Evolutionary conservation across 2,329 filamentous ascomycete genomes (phyloP).

Genomic region (Aspergillus brunneoviolaceus): DNA sequence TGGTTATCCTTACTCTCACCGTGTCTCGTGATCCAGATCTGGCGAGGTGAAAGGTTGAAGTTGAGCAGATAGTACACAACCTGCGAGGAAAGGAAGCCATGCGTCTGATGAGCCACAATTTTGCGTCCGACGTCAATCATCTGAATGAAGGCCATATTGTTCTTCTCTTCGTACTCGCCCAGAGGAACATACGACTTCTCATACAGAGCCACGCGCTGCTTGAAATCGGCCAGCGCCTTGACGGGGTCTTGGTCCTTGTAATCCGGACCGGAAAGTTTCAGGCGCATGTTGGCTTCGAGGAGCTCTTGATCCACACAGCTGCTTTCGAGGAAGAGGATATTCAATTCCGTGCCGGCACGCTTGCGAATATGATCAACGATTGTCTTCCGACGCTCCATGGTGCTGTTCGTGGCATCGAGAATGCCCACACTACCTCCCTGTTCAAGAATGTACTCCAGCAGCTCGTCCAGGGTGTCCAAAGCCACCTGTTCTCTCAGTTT

Average conservation of each 20-base stretch:
- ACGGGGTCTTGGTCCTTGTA: slow-evolving; percentile 91
- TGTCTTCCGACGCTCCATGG: slow-evolving; percentile 76
- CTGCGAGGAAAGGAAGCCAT: slow-evolving; percentile 86
- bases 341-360: slow-evolving; percentile 78
- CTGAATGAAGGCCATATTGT: slow-evolving; percentile 92
- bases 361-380: slow-evolving; percentile 80
- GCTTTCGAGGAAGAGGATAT: slow-evolving; percentile 93
- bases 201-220: slow-evolving; percentile 85
- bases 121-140: slow-evolving; percentile 98
- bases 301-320: slow-evolving; percentile 82
- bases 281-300: slow-evolving; percentile 92
- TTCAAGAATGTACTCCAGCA: slow-evolving; percentile 82
- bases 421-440: slow-evolving; percentile 88
- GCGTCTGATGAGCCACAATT: slow-evolving; percentile 83
- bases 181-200: slow-evolving; percentile 91
- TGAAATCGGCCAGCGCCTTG: slow-evolving; percentile 85
- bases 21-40: slow-evolving; percentile 97
- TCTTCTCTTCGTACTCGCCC: slow-evolving; percentile 84
- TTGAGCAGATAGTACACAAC: slow-evolving; percentile 94
- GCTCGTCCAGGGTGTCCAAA: slow-evolving; percentile 85
- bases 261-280: slow-evolving; percentile 93
- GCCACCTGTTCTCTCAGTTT: slow-evolving; percentile 88
- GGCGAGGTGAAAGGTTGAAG: slow-evolving; percentile 91
- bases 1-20: slow-evolving; percentile 89
- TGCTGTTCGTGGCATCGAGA: slow-evolving; percentile 96